Evolutionary conservation across 2,329 filamentous ascomycete genomes (phyloP), one percentile per base, ranked within the genome.

Genomic region (Didymella arachidicola): DNA sequence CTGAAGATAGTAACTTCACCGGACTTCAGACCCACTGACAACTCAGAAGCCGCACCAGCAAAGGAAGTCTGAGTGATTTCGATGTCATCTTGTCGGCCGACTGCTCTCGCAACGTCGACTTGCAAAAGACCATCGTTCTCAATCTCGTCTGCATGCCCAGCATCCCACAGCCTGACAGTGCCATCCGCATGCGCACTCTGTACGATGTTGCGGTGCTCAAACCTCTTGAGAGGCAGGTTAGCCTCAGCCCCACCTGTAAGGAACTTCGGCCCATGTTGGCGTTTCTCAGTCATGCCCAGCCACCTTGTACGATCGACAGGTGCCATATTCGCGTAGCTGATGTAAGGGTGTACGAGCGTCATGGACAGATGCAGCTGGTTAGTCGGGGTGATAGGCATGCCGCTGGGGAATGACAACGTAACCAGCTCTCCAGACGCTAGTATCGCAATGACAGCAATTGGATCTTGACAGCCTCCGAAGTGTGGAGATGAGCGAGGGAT

Each of bases 351-450:
- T 7, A 97, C 89, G 62, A 97, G 91, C 1, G 90, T 90, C 44
- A 97, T 79, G 2, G 91, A 97, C 0, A 93, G 86, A 70, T 96
- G 94, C 6, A 99, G 84, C 77, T 97, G 92, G 70, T 97, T 97
- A 4, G 93, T 97, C 1, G 95, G 93, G 27, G 89, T 91, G 54
- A 98, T 96, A 1, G 92, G 90, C 75, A 93, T 91, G 27, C 95
- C 95, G 46, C 89, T 95, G 0, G 95, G 95, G 72, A 98, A 98
- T 69, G 89, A 96, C 74, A 98, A 80, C 0, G 94, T 96, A 50
- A 96, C 84, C 27, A 98, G 79, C 78, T 98, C 94, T 22, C 95
- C 95, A 1, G 93, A 97, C 0, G 89, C 88, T 3, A 98, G 81
- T 7, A 96, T 80, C 2, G 87, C 86, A 65, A 99, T 82, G 39